phyloP scores from a whole-genome alignment of 768 basidiomycete species.

The Tricholoma saponaceum region DNA sequence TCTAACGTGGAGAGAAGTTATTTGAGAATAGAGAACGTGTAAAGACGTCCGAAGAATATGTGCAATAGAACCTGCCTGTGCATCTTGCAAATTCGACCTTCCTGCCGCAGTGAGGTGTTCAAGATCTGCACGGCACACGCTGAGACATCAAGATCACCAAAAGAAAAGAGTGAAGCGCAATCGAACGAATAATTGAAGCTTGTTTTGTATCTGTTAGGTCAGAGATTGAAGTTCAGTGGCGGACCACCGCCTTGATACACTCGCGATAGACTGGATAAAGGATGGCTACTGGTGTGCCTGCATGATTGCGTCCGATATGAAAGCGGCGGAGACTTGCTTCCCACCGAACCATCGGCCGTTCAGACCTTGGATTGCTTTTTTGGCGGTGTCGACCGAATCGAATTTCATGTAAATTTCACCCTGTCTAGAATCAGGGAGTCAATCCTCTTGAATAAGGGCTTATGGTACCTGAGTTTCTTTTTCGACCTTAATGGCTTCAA shows the following conservation, averaged over 20 bases:
- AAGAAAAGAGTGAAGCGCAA: slow-evolving; percentile 26
- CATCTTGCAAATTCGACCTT: slow-evolving; percentile 18
- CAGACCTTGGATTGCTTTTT: slow-evolving; percentile 81
- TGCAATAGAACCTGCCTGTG: slow-evolving; percentile 39
- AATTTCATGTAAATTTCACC: slow-evolving; percentile 99
- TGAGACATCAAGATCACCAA: slow-evolving; percentile 24
- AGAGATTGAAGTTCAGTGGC: slow-evolving; percentile 31
- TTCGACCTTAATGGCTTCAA: slow-evolving; percentile 87
- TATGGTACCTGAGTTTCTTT: slow-evolving; percentile 80
- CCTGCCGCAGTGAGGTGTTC: slow-evolving; percentile 12
- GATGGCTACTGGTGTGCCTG: slow-evolving; percentile 72
- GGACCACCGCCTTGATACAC: slow-evolving; percentile 9
- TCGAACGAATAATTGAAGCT: slow-evolving; percentile 28
- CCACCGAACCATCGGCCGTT: slow-evolving; percentile 98
- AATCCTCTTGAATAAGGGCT: background rate
- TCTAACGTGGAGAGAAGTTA: slow-evolving; percentile 33
- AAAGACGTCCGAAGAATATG: slow-evolving; percentile 25
- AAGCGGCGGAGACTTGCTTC: slow-evolving; percentile 78
- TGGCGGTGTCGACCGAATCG: slow-evolving; percentile 70
- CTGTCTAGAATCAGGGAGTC: slow-evolving; percentile 35
- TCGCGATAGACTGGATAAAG: slow-evolving; percentile 10
- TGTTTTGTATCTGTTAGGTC: slow-evolving; percentile 24
- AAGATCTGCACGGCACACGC: slow-evolving; percentile 28
- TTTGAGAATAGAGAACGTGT: slow-evolving; percentile 24
- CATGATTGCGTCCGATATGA: slow-evolving; percentile 93